Base-by-base conservation (phyloP, 108 stramenopile genomes). In the Poteriospumella lacustris region DNA sequence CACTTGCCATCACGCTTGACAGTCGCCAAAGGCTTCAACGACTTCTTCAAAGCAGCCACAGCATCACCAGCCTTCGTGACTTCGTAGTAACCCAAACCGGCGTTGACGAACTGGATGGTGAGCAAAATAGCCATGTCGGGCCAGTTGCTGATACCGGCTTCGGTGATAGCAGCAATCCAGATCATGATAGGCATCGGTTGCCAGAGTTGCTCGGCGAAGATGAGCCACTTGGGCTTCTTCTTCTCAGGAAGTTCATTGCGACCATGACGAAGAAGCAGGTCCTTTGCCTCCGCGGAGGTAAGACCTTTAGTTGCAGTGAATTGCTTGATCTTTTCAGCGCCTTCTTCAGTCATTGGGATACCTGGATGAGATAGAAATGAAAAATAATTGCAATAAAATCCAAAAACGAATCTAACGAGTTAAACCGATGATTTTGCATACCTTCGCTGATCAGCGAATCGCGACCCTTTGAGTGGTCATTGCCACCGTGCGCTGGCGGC, bases 121-220 rank as follows among this genome's bases (percentile, higher is more conserved):
- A 80, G 36, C 12, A 64, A 24, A 5, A 64, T 64, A 64, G 29
- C 60, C 60, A 64, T 64, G 24, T 64, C 60, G 29, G 60, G 60
- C 60, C 60, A 64, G 31, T 64, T 64, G 24, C 29, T 33, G 9
- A 64, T 64, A 64, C 29, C 60, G 9, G 60, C 60, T 64, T 64
- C 52, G 77, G 88, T 89, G 59, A 91, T 86, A 58, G 88, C 59
- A 68, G 83, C 85, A 67, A 89, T 89, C 15, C 86, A 56, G 88
- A 91, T 91, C 90, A 91, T 91, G 82, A 87, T 85, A 78, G 90
- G 90, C 90, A 91, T 91, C 76, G 90, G 90, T 0, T 84, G 86
- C 78, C 83, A 87, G 69, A 91, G 87, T 73, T 87, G 84, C 39
- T 84, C 62, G 9, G 84, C 68, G 68, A 89, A 91, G 39, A 87